phyloP scores from a whole-genome alignment of 2,329 filamentous ascomycete genomes.

The Hypoxylon sp. region DNA sequence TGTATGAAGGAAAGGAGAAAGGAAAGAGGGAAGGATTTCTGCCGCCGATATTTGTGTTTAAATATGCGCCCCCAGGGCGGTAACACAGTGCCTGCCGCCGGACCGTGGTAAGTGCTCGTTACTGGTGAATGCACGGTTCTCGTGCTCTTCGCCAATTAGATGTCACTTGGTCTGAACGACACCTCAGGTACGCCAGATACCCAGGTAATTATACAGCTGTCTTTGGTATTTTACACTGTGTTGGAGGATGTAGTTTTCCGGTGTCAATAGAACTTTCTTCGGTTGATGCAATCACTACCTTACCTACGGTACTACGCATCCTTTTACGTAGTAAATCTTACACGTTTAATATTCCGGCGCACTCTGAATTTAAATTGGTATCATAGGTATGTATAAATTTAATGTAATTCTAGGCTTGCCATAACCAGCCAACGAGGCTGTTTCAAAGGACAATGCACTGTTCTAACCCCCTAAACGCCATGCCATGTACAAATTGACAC shows the following conservation, averaged over 20 bases:
- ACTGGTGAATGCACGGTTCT: neutral
- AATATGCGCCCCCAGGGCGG: neutral
- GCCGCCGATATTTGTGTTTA: neutral
- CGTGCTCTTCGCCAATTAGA: neutral
- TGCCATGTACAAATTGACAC: conserved; percentile 30
- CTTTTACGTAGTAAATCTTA: neutral
- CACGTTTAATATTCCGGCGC: neutral
- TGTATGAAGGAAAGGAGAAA: conserved; percentile 7
- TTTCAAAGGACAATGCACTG: conserved; percentile 10
- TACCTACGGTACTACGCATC: neutral
- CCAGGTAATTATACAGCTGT: neutral
- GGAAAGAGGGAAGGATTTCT: neutral
- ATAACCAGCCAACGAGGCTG: neutral
- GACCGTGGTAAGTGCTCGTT: neutral
- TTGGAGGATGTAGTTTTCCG: neutral
- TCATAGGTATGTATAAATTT: neutral
- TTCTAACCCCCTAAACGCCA: conserved; percentile 45
- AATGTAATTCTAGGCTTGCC: neutral
- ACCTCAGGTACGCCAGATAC: neutral
- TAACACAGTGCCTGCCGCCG: conserved; percentile 8
- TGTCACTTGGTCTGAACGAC: neutral
- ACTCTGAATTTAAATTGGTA: neutral
- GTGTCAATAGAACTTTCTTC: neutral
- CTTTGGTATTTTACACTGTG: neutral
- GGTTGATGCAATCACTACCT: neutral